Base-by-base conservation (phyloP, 192 early-diverging fungal species). In the Mortierella alpina region DNA sequence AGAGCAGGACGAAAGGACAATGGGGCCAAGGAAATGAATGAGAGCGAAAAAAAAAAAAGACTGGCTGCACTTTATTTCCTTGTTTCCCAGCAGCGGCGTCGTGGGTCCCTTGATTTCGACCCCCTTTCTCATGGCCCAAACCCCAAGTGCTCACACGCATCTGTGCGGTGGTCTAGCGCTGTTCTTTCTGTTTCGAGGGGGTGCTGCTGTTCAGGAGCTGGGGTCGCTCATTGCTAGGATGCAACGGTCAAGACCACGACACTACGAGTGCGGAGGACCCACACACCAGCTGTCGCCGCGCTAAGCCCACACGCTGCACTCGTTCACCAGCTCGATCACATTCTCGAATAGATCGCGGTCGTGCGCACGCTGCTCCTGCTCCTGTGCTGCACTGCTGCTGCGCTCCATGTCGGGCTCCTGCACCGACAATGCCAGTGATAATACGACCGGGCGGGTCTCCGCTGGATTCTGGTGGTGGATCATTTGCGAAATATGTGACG, bases 401-500 rank as follows among this genome's bases (percentile, higher is more conserved):
- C 17, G 17, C 7, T 75, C 58, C 60, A 47, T 2, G 17, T 75
- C 72, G 13, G 65, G 64, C 50, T 84, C 84, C 41, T 77, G 59
- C 6, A 72, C 81, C 7, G 61, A 10, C 5, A 90, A 59, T 6
- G 88, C 86, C 51, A 90, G 81, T 0, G 87, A 86, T 4, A 90
- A 57, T 0, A 90, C 42, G 2, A 90, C 66, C 14, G 81, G 59
- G 39, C 88, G 65, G 10, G 72, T 72, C 51, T 90, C 88, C 14
- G 66, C 56, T 9, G 87, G 86, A 65, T 88, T 88, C 55, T 85
- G 85, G 20, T 75, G 73, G 1, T 75, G 82, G 46, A 90, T 86
- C 52, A 85, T 75, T 14, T 85, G 83, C 6, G 86, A 68, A 22
- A 90, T 83, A 18, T 84, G 82, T 13, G 86, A 83, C 15, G 87